These are phyloP conservation scores for Crithidia mellificae DNA, from an alignment of 208 protist genomes.

Conservation along the genomic window DNA sequence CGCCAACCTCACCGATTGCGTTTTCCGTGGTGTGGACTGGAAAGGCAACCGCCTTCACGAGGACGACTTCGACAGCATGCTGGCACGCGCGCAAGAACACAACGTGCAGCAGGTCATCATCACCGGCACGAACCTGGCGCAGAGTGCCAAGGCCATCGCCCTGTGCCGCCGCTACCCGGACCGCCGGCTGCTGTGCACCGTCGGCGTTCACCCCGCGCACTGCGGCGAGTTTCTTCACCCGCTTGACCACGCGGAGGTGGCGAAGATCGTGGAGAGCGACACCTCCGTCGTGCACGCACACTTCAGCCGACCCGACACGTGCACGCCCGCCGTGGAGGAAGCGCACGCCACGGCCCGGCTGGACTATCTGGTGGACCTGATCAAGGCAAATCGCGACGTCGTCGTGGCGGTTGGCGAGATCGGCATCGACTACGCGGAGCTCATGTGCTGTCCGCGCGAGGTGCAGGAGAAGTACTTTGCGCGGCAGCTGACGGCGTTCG, in stretches of 20 bases:
- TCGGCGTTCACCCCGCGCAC: slow-evolving; percentile 89
- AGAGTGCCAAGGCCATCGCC: slow-evolving; percentile 81
- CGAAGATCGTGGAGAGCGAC: slow-evolving; percentile 33
- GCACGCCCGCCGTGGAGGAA: not conserved
- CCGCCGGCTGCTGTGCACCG: slow-evolving; percentile 60
- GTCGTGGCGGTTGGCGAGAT: slow-evolving; percentile 90
- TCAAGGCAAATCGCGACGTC: slow-evolving; percentile 75
- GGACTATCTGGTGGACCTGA: slow-evolving; percentile 52
- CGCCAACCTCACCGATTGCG: slow-evolving; percentile 87
- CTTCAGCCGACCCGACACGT: not conserved
- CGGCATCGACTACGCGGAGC: slow-evolving; percentile 92
- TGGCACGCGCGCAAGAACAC: slow-evolving; percentile 52
- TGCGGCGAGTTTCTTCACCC: slow-evolving; percentile 65
- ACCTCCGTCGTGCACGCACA: slow-evolving; percentile 37
- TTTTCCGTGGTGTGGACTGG: slow-evolving; percentile 88
- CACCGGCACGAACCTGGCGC: slow-evolving; percentile 75
- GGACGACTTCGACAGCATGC: slow-evolving; percentile 82
- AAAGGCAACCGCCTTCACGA: slow-evolving; percentile 74
- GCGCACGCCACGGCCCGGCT: slow-evolving; percentile 44
- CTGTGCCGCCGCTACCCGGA: slow-evolving; percentile 70
- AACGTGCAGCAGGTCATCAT: slow-evolving; percentile 84
- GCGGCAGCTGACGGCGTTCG: slow-evolving; percentile 59
- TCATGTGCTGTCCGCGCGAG: slow-evolving; percentile 70
- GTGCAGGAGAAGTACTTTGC: slow-evolving; percentile 77
- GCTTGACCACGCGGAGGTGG: slow-evolving; percentile 38